These are phyloP conservation scores for Piromyces sp. DNA, from an alignment of 192 early-diverging fungal species.

Conservation along the genomic window DNA sequence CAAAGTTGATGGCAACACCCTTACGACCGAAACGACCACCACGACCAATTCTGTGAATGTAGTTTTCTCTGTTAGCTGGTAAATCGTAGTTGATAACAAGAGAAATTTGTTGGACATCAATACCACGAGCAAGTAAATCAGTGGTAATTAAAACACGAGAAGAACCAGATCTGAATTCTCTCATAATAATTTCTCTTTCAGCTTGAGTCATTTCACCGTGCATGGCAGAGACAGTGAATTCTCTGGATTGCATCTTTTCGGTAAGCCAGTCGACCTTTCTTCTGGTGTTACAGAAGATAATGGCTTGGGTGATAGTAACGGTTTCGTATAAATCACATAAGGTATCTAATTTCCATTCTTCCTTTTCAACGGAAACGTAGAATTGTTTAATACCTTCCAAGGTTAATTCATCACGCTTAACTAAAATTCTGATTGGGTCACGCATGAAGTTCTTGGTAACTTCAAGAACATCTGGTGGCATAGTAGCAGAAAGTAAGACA, in stretches of 20 bases:
- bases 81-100: constrained; percentile 99
- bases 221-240: constrained; percentile 94
- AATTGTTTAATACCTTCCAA: constrained; percentile 94
- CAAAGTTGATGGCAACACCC: constrained; percentile 99
- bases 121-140: constrained; percentile 94
- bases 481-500: constrained; percentile 90
- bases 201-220: constrained; percentile 98
- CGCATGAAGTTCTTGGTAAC: constrained; percentile 96
- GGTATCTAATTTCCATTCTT: constrained; percentile 98
- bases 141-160: constrained; percentile 96
- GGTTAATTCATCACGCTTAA: constrained; percentile 91
- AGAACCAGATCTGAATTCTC: constrained; percentile 95
- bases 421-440: constrained; percentile 94
- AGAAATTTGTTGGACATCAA: constrained; percentile 99
- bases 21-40: constrained; percentile 99
- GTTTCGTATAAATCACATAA: constrained; percentile 97
- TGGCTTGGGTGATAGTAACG: constrained; percentile 93
- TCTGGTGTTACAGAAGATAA: constrained; percentile 99
- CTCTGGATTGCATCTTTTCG: constrained; percentile 75
- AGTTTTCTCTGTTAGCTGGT: constrained; percentile 92
- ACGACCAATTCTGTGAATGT: constrained; percentile 99
- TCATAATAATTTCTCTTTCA: constrained; percentile 94
- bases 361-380: constrained; percentile 95
- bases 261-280: constrained; percentile 99
- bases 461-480: constrained; percentile 88